A percentile compares a stretch with the other conserved stretches of the same genome.
Conservation (phyloP, 768 basidiomycete genomes). For the Rhodotorula paludigena region DNA sequence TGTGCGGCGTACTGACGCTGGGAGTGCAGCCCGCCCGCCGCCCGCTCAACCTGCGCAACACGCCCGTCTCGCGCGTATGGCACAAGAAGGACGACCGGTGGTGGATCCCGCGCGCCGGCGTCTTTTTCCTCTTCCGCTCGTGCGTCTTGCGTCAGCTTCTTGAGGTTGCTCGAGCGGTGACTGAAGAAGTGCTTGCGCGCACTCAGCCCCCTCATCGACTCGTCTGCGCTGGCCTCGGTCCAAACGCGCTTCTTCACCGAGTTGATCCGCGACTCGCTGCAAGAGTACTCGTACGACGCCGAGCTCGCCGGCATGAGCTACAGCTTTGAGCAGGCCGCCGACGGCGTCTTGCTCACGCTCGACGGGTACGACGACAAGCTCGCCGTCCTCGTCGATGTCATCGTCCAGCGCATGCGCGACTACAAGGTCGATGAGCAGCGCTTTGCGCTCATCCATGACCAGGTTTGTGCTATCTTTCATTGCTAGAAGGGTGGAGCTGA, state of each 20-base stretch:
- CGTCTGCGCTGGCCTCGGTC: slow-evolving; percentile 63
- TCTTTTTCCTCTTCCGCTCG: slow-evolving; percentile 72
- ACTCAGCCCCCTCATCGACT: slow-evolving; percentile 48
- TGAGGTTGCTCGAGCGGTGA: slow-evolving; percentile 2
- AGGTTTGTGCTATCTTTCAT: slow-evolving; percentile 52
- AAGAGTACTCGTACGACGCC: slow-evolving; percentile 88
- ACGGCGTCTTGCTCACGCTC: slow-evolving; percentile 64
- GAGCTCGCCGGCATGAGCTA: slow-evolving; percentile 83
- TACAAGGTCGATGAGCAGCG: slow-evolving; percentile 65
- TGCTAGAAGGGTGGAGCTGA: not conserved
- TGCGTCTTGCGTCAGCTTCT: slow-evolving; percentile 44
- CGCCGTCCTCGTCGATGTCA: slow-evolving; percentile 62
- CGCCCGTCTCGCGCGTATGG: slow-evolving; percentile 71
- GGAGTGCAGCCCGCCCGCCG: slow-evolving; percentile 56
- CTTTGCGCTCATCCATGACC: slow-evolving; percentile 75
- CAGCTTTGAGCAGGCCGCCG: slow-evolving; percentile 58
- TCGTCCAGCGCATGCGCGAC: slow-evolving; percentile 64
- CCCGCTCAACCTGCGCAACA: slow-evolving; percentile 50
- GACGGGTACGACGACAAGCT: slow-evolving; percentile 90
- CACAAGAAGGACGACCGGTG: slow-evolving; percentile 96
- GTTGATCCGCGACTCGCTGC: slow-evolving; percentile 78
- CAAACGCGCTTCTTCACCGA: slow-evolving; percentile 74
- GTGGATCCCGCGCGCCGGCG: slow-evolving; percentile 84
- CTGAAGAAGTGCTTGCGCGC: not conserved
- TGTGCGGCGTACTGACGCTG: not conserved